These are phyloP conservation scores for Fusarium graminum DNA, from an alignment of 2,329 filamentous ascomycete species.

Conservation along the genomic window DNA sequence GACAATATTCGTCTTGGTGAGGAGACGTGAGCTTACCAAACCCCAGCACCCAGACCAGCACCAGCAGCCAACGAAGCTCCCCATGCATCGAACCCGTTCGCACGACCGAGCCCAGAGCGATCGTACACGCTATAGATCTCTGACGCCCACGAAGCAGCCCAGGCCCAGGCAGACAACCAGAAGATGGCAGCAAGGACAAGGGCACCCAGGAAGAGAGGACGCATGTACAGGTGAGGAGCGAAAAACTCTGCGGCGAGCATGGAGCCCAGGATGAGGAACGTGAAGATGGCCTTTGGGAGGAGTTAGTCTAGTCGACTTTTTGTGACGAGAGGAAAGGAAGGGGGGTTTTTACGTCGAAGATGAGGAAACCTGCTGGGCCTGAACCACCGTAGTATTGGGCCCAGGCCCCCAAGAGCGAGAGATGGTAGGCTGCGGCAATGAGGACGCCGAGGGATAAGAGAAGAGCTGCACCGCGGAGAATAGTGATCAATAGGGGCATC, in stretches of 20 bases:
- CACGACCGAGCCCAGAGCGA: constrained; percentile 26
- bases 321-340: constrained; percentile 23
- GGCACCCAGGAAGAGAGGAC: constrained; percentile 53
- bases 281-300: constrained; percentile 55
- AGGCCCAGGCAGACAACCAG: constrained; percentile 57
- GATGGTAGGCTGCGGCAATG: constrained; percentile 57
- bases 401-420: constrained; percentile 52
- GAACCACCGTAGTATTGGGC: constrained; percentile 45
- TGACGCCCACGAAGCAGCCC: constrained; percentile 56
- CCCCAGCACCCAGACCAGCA: constrained; percentile 58
- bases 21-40: constrained; percentile 52
- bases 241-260: constrained; percentile 55
- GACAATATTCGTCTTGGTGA: background rate
- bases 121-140: constrained; percentile 46
- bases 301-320: constrained; percentile 17
- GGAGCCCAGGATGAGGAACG: constrained; percentile 57
- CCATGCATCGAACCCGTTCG: constrained; percentile 41
- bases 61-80: constrained; percentile 54
- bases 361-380: constrained; percentile 58
- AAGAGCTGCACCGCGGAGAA: constrained; percentile 56
- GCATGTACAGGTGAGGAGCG: constrained; percentile 53
- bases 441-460: constrained; percentile 57
- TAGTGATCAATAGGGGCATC: constrained; percentile 55
- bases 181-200: constrained; percentile 58
- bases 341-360: constrained; percentile 62